These are phyloP conservation scores for Sicyos edulis DNA, from an alignment of 306 rosid genomes.

Conservation along the genomic window DNA sequence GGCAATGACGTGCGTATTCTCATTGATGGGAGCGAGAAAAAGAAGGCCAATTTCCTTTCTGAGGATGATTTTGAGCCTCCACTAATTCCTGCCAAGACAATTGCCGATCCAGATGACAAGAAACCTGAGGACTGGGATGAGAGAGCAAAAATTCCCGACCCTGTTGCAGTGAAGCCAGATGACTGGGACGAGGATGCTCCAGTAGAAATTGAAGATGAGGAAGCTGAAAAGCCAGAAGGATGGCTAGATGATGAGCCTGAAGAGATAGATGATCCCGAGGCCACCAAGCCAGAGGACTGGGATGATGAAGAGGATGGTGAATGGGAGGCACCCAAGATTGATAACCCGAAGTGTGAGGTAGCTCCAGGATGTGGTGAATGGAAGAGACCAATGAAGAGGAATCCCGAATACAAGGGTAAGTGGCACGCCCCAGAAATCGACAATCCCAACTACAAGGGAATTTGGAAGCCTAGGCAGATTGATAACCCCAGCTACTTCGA, in stretches of 20 bases:
- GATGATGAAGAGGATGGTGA: constrained; percentile 95
- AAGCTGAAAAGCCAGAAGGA: constrained; percentile 94
- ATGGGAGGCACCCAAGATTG: constrained; percentile 81
- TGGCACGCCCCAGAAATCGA: constrained; percentile 92
- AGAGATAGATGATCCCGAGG: constrained; percentile 85
- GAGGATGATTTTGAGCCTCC: constrained; percentile 86
- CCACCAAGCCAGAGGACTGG: constrained; percentile 89
- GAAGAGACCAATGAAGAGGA: constrained; percentile 85
- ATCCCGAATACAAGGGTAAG: constrained; percentile 89
- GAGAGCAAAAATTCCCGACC: constrained; percentile 77
- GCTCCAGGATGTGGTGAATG: constrained; percentile 95
- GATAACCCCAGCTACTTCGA: constrained; percentile 83
- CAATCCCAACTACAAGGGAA: constrained; percentile 83
- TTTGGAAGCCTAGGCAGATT: constrained; percentile 80
- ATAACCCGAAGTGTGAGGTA: constrained; percentile 62
- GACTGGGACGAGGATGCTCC: constrained; percentile 99
- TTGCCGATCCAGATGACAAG: constrained; percentile 85
- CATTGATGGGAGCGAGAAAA: constrained; percentile 52
- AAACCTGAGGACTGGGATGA: constrained; percentile 99
- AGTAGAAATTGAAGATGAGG: constrained; percentile 74
- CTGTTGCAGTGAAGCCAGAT: constrained; percentile 79
- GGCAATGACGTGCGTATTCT: constrained; percentile 35
- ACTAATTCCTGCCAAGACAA: constrained; percentile 74
- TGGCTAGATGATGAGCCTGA: constrained; percentile 98
- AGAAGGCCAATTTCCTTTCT: constrained; percentile 49